A percentile compares a stretch with the other conserved stretches of the same genome.
Evolutionary conservation across 129 eudicot genomes (phyloP).

Genomic region (Dittrichia graveolens): DNA sequence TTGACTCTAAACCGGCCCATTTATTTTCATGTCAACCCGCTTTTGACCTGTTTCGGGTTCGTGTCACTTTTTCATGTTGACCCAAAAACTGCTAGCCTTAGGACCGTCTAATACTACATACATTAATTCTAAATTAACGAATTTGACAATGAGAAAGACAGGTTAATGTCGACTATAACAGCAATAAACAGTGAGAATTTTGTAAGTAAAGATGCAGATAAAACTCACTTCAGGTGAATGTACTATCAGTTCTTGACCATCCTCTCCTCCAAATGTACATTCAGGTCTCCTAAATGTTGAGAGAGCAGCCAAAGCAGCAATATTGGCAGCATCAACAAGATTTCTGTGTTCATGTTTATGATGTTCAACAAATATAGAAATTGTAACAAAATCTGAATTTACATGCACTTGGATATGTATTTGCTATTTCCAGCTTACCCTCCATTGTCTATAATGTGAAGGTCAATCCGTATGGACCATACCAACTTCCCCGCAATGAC

Average conservation of each 20-base stretch:
- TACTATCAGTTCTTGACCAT: constrained; percentile 84
- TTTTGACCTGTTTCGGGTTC: no score
- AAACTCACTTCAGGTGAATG: constrained; percentile 82
- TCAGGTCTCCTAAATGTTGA: constrained; percentile 89
- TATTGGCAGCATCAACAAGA: constrained; percentile 98
- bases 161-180: neutral
- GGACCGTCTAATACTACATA: no score
- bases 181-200: neutral
- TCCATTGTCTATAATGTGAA: constrained; percentile 90
- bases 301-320: constrained; percentile 94
- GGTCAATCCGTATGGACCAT: constrained; percentile 90
- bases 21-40: no score
- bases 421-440: constrained; percentile 56
- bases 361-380: neutral
- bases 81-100: no score
- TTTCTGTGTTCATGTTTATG: constrained; percentile 44
- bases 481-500: constrained; percentile 85
- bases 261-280: constrained; percentile 88
- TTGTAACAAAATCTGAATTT: neutral
- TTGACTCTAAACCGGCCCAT: no score
- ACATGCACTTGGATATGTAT: neutral
- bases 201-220: neutral
- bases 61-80: no score
- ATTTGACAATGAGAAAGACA: constrained; percentile 8
- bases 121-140: neutral